Conservation (phyloP, 2,329 filamentous ascomycete species). For the Penicillium sp. region DNA sequence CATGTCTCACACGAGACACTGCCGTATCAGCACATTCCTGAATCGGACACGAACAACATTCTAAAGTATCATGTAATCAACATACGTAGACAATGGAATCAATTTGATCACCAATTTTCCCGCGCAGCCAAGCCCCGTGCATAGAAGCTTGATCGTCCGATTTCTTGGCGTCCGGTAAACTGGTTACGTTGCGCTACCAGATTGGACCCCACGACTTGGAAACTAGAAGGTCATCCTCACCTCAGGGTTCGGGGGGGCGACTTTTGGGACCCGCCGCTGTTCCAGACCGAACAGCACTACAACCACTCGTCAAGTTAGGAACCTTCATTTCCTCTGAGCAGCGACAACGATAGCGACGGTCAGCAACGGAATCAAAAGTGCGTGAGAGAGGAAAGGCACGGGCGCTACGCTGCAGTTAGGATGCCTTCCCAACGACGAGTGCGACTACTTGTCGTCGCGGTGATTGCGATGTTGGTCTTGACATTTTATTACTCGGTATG, state of each 20-base stretch:
- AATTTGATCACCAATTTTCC: neutral
- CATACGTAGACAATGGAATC: neutral
- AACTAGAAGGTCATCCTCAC: neutral
- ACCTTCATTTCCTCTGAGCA: neutral
- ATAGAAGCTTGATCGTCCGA: slow-evolving; percentile 11
- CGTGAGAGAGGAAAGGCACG: neutral
- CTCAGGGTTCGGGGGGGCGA: neutral
- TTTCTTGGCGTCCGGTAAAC: slow-evolving; percentile 13
- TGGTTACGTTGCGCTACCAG: slow-evolving; percentile 10
- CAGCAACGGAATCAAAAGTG: neutral
- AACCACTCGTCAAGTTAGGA: neutral
- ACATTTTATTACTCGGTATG: slow-evolving; percentile 74
- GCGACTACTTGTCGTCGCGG: slow-evolving; percentile 66
- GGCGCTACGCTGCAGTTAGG: slow-evolving; percentile 9
- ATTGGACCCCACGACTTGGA: slow-evolving; percentile 2
- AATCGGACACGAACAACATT: neutral
- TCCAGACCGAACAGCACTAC: neutral
- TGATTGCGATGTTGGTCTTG: slow-evolving; percentile 66
- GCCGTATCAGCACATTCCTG: neutral
- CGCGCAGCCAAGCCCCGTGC: slow-evolving; percentile 4
- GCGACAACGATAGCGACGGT: neutral
- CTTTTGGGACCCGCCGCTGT: neutral
- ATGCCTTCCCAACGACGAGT: slow-evolving; percentile 75
- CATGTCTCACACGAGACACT: slow-evolving; percentile 4
- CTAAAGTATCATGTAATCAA: neutral